These are phyloP conservation scores for Phytophthora pistaciae DNA, from an alignment of 352 stramenopile genomes.

Conservation along the genomic window DNA sequence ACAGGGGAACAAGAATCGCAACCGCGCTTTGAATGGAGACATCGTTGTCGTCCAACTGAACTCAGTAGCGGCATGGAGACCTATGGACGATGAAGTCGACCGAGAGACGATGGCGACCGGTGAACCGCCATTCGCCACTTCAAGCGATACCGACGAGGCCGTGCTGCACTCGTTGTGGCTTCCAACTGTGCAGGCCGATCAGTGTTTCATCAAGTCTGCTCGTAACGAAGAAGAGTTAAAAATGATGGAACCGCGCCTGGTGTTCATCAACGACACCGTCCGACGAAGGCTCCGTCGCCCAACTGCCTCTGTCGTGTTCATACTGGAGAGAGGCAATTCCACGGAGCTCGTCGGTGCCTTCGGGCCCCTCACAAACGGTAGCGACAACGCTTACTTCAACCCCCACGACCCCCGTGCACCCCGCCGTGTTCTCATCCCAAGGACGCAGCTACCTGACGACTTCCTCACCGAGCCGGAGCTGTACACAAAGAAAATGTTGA, in stretches of 20 bases:
- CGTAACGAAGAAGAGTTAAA: conserved; percentile 1
- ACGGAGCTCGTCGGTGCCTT: conserved; percentile 54
- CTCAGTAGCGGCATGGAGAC: background rate
- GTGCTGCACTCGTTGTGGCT: conserved; percentile 43
- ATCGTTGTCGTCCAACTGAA: conserved; percentile 63
- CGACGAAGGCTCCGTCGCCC: conserved; percentile 38
- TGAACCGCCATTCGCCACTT: background rate
- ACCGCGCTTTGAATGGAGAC: conserved; percentile 72
- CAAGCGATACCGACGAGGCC: conserved; percentile 22
- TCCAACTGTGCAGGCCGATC: conserved; percentile 30
- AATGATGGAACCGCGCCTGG: conserved; percentile 18
- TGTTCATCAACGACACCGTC: conserved; percentile 1
- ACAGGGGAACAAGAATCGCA: conserved; percentile 58
- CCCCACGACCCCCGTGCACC: too few relatives aligned
- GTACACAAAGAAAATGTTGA: too few relatives aligned
- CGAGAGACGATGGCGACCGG: background rate
- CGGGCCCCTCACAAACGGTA: conserved; percentile 47
- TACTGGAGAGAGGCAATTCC: conserved; percentile 44
- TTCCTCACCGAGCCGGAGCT: too few relatives aligned
- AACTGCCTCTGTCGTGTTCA: conserved; percentile 62
- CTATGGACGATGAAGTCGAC: background rate
- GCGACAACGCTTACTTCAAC: conserved; percentile 63
- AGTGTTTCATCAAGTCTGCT: conserved; percentile 18
- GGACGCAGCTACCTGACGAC: too few relatives aligned
- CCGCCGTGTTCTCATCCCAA: too few relatives aligned